Evolutionary conservation across 2,329 filamentous ascomycete genomes (phyloP), one percentile per base, ranked within the genome.

Genomic region (Colletotrichum sp.): DNA sequence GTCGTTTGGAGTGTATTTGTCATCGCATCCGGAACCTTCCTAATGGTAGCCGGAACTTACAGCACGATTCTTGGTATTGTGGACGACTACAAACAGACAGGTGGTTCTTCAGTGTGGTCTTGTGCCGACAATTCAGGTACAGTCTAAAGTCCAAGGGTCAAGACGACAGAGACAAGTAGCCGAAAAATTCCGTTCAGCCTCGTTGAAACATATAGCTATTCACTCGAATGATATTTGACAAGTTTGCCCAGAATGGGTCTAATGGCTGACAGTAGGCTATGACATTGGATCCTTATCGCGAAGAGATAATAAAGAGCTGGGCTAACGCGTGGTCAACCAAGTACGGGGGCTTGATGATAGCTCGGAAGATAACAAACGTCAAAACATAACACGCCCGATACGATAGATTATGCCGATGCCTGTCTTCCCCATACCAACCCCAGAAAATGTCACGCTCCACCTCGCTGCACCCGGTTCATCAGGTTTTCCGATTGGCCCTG

Each of bases 1-100:
- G 75, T 68, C 1, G 57, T n/a, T 16, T 79, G 59, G 72, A 60
- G 78, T n/a, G 26, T 72, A 26, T 80, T 80, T 39, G 75, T 78
- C 71, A 79, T 77, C 66, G 75, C 77, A 39, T 68, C 75, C 6
- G 73, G 67, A 57, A 39, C 8, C 28, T 68, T 59, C 10, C 16
- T 77, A 28, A 78, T 69, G 55, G 36, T 78, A 18, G 69, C 59
- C 10, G 77, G 77, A 4, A 76, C 77, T 2, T 78, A 78, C 32
- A 75, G 72, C 9, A 69, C 77, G 1, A 67, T 77, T 49, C 30
- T 72, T 10, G 72, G 44, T 26, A 77, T 77, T 6, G 64, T 76
- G 3, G 69, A 77, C 28, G 60, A 59, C 4, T 76, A 77, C 44
- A 49, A 57, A 16, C 34, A 18, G 7, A 66, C 75, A 8, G 76